Conservation (phyloP, 176 grass and related monocot genomes). For the Calamus simplicifolius region DNA sequence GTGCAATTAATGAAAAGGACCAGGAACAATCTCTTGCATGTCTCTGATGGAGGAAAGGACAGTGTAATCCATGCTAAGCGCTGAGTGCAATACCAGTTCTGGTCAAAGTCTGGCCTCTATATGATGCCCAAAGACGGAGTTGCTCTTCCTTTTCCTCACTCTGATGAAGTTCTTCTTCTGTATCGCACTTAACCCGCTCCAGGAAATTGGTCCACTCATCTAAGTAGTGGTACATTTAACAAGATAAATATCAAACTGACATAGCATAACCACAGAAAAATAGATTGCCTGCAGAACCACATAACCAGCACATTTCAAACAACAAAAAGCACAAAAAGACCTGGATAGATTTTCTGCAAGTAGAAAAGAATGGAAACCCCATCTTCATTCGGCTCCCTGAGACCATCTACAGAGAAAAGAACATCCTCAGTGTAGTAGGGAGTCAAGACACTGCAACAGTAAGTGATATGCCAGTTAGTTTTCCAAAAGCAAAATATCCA, state of each 20-base stretch:
- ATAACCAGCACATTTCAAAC: not conserved
- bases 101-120: slow-evolving; percentile 93
- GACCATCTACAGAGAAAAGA: slow-evolving; percentile 67
- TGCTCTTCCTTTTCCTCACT: slow-evolving; percentile 58
- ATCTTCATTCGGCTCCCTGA: slow-evolving; percentile 75
- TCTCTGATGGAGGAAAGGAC: too few species aligned
- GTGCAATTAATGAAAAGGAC: not conserved
- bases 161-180: slow-evolving; percentile 63
- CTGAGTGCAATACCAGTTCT: slow-evolving; percentile 55
- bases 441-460: slow-evolving; percentile 67
- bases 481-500: not conserved
- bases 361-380: slow-evolving; percentile 98
- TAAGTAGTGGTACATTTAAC: slow-evolving; percentile 12
- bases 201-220: slow-evolving; percentile 98
- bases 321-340: slow-evolving; percentile 22
- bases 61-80: too few species aligned
- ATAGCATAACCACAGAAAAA: slow-evolving; percentile 7
- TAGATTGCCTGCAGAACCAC: slow-evolving; percentile 1
- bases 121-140: slow-evolving; percentile 90
- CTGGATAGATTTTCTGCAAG: slow-evolving; percentile 96
- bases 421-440: slow-evolving; percentile 91
- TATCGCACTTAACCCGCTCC: slow-evolving; percentile 48
- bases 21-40: too few species aligned
- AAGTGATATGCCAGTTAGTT: slow-evolving; percentile 8
- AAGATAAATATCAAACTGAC: not conserved